Conservation (phyloP, 257 asterid species). For the Salvia splendens region DNA sequence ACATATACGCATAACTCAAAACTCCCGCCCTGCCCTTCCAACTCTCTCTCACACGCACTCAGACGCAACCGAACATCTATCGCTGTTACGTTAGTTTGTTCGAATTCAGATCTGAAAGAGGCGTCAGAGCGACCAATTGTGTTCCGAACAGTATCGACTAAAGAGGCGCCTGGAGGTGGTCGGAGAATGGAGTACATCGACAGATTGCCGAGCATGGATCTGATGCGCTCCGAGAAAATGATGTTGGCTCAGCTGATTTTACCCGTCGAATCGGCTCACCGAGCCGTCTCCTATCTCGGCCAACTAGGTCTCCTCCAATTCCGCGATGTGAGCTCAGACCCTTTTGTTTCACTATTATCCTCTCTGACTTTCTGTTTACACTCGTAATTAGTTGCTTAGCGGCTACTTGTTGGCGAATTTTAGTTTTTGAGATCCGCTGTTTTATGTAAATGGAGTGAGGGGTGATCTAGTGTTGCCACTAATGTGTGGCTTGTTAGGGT, state of each 20-base stretch:
- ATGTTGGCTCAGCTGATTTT: conserved; percentile 84
- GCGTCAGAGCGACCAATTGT: conserved; percentile 23
- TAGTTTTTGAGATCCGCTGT: conserved; percentile 25
- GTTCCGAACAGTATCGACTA: conserved; percentile 29
- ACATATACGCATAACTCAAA: conserved; percentile 27
- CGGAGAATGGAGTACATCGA: conserved; percentile 75
- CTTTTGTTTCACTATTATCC: conserved; percentile 21
- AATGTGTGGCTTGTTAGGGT: conserved; percentile 21
- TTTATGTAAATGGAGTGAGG: background rate
- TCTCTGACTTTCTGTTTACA: conserved; percentile 9
- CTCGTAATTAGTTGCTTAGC: conserved; percentile 6
- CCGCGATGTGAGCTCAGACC: conserved; percentile 74
- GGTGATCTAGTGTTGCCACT: conserved; percentile 23
- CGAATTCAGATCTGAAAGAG: conserved; percentile 50
- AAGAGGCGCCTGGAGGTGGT: conserved; percentile 36
- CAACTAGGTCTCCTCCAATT: conserved; percentile 95
- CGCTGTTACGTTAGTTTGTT: conserved; percentile 27
- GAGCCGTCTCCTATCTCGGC: conserved; percentile 88
- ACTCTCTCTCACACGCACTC: conserved; percentile 14
- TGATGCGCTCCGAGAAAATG: conserved; percentile 99
- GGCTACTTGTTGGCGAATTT: conserved; percentile 14
- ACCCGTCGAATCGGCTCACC: conserved; percentile 97
- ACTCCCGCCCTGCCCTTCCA: conserved; percentile 10
- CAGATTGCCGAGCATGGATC: conserved; percentile 90
- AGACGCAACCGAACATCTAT: conserved; percentile 6